Percentiles rank a stretch among this genome's conserved stretches.
These are phyloP conservation scores for Mortierella sp. DNA, from an alignment of 371 early-diverging fungal species.

Conservation along the genomic window DNA sequence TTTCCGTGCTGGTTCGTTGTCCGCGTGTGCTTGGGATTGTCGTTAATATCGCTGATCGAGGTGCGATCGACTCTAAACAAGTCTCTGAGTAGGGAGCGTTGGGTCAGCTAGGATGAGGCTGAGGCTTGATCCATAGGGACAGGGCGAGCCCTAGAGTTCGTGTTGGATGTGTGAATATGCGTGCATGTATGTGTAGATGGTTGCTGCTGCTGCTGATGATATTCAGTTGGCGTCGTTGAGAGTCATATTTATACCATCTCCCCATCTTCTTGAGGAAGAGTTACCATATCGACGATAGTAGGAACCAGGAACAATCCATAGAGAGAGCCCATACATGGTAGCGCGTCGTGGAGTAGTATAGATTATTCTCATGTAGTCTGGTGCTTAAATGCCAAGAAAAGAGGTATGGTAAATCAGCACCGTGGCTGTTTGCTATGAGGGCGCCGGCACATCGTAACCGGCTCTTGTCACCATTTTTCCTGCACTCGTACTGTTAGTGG, in stretches of 20 bases:
- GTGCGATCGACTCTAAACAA: constrained; percentile 24
- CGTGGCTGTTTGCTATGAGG: background rate
- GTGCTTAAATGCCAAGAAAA: background rate
- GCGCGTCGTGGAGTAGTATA: background rate
- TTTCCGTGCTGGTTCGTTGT: constrained; percentile 31
- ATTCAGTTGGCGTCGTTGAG: background rate
- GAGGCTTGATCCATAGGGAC: background rate
- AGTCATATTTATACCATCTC: background rate
- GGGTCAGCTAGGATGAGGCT: background rate
- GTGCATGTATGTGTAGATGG: background rate
- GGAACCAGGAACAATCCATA: background rate
- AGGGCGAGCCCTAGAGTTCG: background rate
- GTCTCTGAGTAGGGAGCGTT: constrained; percentile 8
- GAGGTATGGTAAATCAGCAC: constrained; percentile 1
- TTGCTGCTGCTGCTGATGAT: background rate
- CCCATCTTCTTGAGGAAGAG: background rate
- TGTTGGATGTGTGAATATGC: background rate
- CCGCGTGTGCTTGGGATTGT: constrained; percentile 32
- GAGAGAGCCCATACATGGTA: background rate
- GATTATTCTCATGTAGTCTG: background rate
- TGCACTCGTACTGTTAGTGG: no score
- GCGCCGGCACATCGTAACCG: background rate
- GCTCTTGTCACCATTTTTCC: background rate
- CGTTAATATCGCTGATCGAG: constrained; percentile 27
- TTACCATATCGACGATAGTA: background rate